A percentile compares a stretch with the other conserved stretches of the same genome.
These are phyloP conservation scores for Aureobasidium zeae DNA, from an alignment of 2,329 filamentous ascomycete species.

Conservation along the genomic window DNA sequence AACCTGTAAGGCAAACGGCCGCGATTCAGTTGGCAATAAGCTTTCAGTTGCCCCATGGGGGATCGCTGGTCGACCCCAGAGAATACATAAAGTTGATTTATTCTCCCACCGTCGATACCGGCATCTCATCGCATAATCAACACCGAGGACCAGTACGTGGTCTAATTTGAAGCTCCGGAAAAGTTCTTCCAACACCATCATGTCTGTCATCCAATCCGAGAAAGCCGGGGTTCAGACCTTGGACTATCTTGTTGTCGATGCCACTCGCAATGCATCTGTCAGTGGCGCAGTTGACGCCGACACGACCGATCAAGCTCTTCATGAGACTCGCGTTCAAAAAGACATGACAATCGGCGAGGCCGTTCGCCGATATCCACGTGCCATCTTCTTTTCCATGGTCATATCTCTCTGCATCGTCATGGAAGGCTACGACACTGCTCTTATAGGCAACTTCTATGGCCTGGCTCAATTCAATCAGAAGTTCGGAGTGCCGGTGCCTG, in stretches of 20 bases:
- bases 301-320: constrained; percentile 24
- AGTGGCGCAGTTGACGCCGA: constrained; percentile 26
- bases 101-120: background rate
- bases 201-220: no score
- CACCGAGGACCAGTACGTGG: no score
- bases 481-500: constrained; percentile 35
- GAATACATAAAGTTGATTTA: no score
- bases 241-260: no score
- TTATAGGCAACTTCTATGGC: constrained; percentile 30
- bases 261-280: background rate
- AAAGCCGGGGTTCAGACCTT: no score
- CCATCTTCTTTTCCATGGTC: constrained; percentile 31
- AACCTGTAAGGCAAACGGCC: no score
- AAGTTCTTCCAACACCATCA: no score
- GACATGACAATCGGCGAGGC: constrained; percentile 29
- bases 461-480: constrained; percentile 24
- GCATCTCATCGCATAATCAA: no score
- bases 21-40: no score
- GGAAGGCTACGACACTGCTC: constrained; percentile 34
- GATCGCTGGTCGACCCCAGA: no score
- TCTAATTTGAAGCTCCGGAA: no score
- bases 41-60: no score
- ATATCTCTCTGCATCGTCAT: constrained; percentile 32
- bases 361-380: constrained; percentile 27
- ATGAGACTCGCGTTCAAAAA: constrained; percentile 26